A percentile compares a stretch with the other conserved stretches of the same genome.
Evolutionary conservation across 2,329 filamentous ascomycete genomes (phyloP).

Genomic region (Lecanicillium sp.): DNA sequence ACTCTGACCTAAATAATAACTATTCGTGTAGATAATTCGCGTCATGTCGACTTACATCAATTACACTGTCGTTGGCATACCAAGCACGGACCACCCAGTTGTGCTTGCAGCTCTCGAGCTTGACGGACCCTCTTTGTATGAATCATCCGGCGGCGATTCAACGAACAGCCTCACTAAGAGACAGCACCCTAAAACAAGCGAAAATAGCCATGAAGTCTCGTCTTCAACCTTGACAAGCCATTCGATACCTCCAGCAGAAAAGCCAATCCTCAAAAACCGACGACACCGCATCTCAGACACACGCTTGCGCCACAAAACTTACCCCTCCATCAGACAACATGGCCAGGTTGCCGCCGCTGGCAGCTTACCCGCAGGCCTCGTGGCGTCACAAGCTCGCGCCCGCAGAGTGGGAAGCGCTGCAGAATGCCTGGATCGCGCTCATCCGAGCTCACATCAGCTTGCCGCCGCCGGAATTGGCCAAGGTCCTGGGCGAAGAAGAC

Average conservation of each 20-base stretch:
- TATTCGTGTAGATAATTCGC: background rate
- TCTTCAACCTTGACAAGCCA: conserved; percentile 11
- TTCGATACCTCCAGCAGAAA: too few relatives aligned
- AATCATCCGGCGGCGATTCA: conserved; percentile 13
- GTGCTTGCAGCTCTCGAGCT: background rate
- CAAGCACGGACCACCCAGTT: conserved; percentile 6
- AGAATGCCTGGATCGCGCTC: conserved; percentile 70
- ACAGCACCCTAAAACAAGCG: background rate
- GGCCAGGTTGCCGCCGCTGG: conserved; percentile 61
- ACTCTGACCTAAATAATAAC: too few relatives aligned
- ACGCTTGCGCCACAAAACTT: background rate
- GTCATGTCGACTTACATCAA: background rate
- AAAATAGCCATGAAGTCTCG: conserved; percentile 7
- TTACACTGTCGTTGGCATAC: background rate
- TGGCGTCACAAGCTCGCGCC: conserved; percentile 61
- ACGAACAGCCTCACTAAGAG: conserved; percentile 3
- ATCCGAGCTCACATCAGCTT: conserved; percentile 58
- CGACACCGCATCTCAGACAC: background rate
- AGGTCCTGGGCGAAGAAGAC: conserved; percentile 46
- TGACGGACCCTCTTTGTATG: conserved; percentile 14
- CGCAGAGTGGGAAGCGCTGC: conserved; percentile 69
- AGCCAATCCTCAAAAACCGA: background rate
- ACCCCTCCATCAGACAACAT: conserved; percentile 22
- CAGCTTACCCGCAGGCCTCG: conserved; percentile 64
- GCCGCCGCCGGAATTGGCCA: conserved; percentile 48